phyloP scores from a whole-genome alignment of 371 early-diverging fungal genomes.

The Mortierella sp. region DNA sequence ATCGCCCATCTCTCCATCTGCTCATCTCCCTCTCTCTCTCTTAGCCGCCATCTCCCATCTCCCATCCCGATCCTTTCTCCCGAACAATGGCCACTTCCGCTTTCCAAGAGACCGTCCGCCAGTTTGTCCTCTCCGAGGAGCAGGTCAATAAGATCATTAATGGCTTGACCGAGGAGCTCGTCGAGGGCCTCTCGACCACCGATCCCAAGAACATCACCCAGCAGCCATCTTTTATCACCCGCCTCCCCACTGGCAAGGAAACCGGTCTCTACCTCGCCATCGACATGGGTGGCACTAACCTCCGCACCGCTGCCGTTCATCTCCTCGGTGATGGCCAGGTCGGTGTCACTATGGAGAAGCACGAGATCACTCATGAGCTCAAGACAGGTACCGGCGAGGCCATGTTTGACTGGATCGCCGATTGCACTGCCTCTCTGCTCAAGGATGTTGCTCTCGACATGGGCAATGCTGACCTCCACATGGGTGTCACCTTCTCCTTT shows the following conservation, averaged over 20 bases:
- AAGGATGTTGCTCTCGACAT: slow-evolving; percentile 31
- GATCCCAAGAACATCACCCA: slow-evolving; percentile 17
- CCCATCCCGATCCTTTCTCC: not conserved
- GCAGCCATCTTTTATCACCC: slow-evolving; percentile 85
- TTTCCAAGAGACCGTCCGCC: slow-evolving; percentile 5
- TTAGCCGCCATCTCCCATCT: not conserved
- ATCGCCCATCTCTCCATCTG: not conserved
- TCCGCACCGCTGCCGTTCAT: slow-evolving; percentile 81
- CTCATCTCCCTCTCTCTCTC: slow-evolving; percentile 2
- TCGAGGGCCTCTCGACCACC: slow-evolving; percentile 58
- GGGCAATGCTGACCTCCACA: slow-evolving; percentile 51
- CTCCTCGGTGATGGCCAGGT: slow-evolving; percentile 75
- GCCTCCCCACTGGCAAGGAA: slow-evolving; percentile 81
- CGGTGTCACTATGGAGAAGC: slow-evolving; percentile 75
- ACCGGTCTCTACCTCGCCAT: slow-evolving; percentile 83
- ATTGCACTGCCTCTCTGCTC: slow-evolving; percentile 62
- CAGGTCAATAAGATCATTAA: slow-evolving; percentile 55
- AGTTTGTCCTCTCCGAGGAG: slow-evolving; percentile 47
- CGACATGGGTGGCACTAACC: slow-evolving; percentile 91
- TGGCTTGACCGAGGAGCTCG: slow-evolving; percentile 53
- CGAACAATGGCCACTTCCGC: not conserved
- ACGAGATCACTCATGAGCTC: slow-evolving; percentile 78
- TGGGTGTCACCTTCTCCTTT: slow-evolving; percentile 87
- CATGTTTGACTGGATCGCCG: slow-evolving; percentile 91
- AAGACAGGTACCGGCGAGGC: slow-evolving; percentile 67